A percentile compares a stretch with the other conserved stretches of the same genome.
Conservation (phyloP, 345 rosid species). For the Salix viminalis region DNA sequence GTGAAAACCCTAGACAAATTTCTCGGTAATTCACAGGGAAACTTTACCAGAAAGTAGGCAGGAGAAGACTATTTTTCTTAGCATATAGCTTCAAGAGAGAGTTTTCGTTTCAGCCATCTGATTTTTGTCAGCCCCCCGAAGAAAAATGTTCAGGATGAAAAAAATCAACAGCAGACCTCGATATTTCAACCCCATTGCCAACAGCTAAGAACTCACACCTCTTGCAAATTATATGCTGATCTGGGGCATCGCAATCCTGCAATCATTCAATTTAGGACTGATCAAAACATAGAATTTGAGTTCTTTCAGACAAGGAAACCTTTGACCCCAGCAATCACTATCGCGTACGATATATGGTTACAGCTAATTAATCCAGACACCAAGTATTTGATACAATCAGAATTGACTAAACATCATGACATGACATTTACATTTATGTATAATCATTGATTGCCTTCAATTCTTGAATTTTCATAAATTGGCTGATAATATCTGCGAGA, state of each 20-base stretch:
- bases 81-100: neutral
- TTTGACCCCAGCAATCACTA: neutral
- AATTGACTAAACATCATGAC: neutral
- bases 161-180: neutral
- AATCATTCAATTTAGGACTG: neutral
- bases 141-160: neutral
- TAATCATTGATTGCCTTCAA: neutral
- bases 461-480: neutral
- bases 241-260: neutral
- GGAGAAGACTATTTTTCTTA: neutral
- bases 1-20: neutral
- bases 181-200: neutral
- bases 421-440: neutral
- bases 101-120: neutral
- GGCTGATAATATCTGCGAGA: no score
- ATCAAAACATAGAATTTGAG: neutral
- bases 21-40: neutral
- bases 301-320: neutral
- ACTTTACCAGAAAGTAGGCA: neutral
- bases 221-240: neutral
- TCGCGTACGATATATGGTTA: neutral
- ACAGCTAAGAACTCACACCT: neutral
- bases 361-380: neutral
- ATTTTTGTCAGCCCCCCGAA: neutral
- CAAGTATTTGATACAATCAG: neutral